A percentile compares a stretch with the other conserved stretches of the same genome.
Evolutionary conservation across 2,329 filamentous ascomycete species (phyloP).

Genomic region (Colletotrichum orchidophilum): DNA sequence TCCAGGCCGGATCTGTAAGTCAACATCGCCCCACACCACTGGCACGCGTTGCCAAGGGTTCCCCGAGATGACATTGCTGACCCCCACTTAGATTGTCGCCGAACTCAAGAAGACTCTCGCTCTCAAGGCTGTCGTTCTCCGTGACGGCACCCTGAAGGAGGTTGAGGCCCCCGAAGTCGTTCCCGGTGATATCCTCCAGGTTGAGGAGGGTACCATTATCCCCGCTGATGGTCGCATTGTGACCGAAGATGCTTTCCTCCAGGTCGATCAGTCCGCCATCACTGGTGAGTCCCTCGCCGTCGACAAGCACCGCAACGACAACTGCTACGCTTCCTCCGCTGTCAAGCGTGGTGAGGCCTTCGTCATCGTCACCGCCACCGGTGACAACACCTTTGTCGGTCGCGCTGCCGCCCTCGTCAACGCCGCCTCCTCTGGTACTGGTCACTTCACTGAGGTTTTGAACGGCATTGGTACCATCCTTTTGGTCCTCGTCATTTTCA

Average conservation of each 20-base stretch:
- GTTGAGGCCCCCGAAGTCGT: constrained; percentile 86
- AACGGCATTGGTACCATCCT: constrained; percentile 87
- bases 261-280: constrained; percentile 92
- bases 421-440: constrained; percentile 75
- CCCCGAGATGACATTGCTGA: constrained; percentile 12
- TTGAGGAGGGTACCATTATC: constrained; percentile 93
- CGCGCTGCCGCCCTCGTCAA: constrained; percentile 87
- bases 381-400: constrained; percentile 91
- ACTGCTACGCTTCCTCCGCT: constrained; percentile 84
- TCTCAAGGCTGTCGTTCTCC: constrained; percentile 86
- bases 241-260: constrained; percentile 83
- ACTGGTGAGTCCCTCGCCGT: constrained; percentile 92
- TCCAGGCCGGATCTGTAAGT: constrained; percentile 76
- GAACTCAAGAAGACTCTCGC: constrained; percentile 91
- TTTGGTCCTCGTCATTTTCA: constrained; percentile 82
- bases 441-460: constrained; percentile 91
- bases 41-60: constrained; percentile 31
- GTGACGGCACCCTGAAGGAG: constrained; percentile 81
- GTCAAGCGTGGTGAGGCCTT: constrained; percentile 92
- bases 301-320: constrained; percentile 85
- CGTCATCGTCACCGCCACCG: constrained; percentile 83
- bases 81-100: constrained; percentile 71
- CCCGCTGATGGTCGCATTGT: constrained; percentile 89
- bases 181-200: constrained; percentile 87
- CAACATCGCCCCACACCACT: constrained; percentile 6